Conservation (phyloP, 2,329 filamentous ascomycete genomes). For the Apiospora hydei region DNA sequence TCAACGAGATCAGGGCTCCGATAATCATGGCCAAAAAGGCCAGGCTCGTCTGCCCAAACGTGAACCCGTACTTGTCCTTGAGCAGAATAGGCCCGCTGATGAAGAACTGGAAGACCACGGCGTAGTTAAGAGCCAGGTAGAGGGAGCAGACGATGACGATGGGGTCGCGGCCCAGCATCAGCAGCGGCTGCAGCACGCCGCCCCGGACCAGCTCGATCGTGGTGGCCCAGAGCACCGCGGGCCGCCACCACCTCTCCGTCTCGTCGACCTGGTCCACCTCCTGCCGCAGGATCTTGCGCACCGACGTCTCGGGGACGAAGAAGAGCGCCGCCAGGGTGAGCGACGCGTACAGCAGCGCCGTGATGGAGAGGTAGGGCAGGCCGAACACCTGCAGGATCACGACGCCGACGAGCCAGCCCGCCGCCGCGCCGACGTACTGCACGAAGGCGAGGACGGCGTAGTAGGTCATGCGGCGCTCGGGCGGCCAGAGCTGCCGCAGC, state of each 20-base stretch:
- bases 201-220: constrained; percentile 10
- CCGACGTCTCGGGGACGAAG: constrained; percentile 28
- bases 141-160: constrained; percentile 41
- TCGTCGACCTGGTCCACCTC: constrained; percentile 28
- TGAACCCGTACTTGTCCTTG: constrained; percentile 22
- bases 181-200: constrained; percentile 31
- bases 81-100: constrained; percentile 26
- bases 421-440: constrained; percentile 41
- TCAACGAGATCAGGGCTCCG: background rate
- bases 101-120: constrained; percentile 32
- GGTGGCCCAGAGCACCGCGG: constrained; percentile 5
- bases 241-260: constrained; percentile 5
- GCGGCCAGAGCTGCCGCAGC: constrained; percentile 43
- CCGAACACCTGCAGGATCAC: constrained; percentile 20
- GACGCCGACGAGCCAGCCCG: constrained; percentile 26
- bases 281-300: constrained; percentile 25
- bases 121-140: constrained; percentile 39
- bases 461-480: constrained; percentile 42
- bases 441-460: constrained; percentile 42
- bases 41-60: constrained; percentile 18
- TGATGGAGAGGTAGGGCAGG: constrained; percentile 20
- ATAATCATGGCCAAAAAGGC: constrained; percentile 21
- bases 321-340: constrained; percentile 17
- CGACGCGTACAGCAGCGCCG: constrained; percentile 24
- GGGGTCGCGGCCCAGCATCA: constrained; percentile 42